Conservation (phyloP, 2,329 filamentous ascomycete genomes). For the Celoporthe dispersa region DNA sequence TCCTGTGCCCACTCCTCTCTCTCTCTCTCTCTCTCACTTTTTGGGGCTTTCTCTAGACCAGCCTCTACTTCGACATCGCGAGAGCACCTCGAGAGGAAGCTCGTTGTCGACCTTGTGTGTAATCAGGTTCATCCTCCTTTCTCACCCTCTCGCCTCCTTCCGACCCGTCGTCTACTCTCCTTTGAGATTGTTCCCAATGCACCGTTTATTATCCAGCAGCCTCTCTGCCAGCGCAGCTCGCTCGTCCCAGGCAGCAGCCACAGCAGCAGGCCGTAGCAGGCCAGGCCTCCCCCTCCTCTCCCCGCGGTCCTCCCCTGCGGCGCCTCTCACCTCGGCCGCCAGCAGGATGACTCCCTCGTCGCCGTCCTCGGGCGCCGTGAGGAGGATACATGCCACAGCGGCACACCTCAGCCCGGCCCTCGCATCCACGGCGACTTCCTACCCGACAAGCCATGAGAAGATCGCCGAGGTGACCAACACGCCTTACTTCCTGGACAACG, state of each 20-base stretch:
- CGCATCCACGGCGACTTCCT: slow-evolving; percentile 61
- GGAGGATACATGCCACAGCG: slow-evolving; percentile 62
- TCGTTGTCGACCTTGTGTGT: background rate
- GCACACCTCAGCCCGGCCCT: slow-evolving; percentile 59
- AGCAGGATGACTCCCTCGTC: slow-evolving; percentile 32
- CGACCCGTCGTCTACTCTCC: background rate
- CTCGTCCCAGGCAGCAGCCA: slow-evolving; percentile 36
- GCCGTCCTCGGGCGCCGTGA: slow-evolving; percentile 45
- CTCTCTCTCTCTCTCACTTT: background rate
- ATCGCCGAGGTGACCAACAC: slow-evolving; percentile 71
- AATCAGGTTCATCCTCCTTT: background rate
- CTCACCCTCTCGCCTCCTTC: slow-evolving; percentile 17
- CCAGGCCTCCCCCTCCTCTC: slow-evolving; percentile 31
- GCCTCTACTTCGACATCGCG: background rate
- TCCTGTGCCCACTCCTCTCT: background rate
- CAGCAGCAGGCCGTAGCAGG: slow-evolving; percentile 30
- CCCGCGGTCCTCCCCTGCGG: slow-evolving; percentile 29
- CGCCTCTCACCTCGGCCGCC: slow-evolving; percentile 32
- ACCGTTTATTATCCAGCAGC: slow-evolving; percentile 50
- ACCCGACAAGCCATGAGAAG: slow-evolving; percentile 73
- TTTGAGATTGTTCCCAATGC: slow-evolving; percentile 42
- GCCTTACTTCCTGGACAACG: slow-evolving; percentile 81
- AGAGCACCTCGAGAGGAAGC: background rate
- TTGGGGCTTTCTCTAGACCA: background rate
- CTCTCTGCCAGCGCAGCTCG: slow-evolving; percentile 42